phyloP scores from a whole-genome alignment of 257 asterid species.

The Lantana camara region DNA sequence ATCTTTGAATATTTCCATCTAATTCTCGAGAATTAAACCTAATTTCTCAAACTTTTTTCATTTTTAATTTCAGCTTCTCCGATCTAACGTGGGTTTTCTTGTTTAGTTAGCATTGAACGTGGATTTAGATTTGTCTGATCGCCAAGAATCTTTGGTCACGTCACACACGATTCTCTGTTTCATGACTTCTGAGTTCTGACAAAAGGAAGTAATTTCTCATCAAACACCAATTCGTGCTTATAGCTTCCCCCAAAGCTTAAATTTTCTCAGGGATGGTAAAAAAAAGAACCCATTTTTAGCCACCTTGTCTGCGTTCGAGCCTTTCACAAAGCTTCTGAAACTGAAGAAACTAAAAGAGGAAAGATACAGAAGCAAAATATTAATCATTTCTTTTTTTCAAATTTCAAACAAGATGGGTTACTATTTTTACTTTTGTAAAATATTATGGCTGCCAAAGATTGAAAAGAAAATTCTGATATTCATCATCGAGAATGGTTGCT shows the following conservation, averaged over 20 bases:
- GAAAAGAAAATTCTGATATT: neutral
- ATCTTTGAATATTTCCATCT: neutral
- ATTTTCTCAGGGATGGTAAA: conserved; percentile 11
- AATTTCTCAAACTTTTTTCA: neutral
- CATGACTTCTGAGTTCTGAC: conserved; percentile 48
- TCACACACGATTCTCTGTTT: conserved; percentile 67
- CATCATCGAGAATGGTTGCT: conserved; percentile 31
- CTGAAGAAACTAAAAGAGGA: conserved; percentile 42
- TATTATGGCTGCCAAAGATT: no score
- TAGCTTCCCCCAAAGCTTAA: neutral
- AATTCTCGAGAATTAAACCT: neutral
- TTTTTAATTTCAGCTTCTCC: conserved; percentile 1
- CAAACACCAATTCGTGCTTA: neutral
- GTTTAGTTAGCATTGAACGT: conserved; percentile 28
- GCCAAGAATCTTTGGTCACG: conserved; percentile 75
- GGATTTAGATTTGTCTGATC: conserved; percentile 36
- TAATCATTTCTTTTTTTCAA: neutral
- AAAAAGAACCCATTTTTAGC: conserved; percentile 12
- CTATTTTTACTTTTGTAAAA: no score
- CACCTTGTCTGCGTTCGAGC: conserved; percentile 24
- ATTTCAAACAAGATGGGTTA: no score
- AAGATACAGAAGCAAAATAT: conserved; percentile 34
- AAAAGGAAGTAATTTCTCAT: conserved; percentile 32
- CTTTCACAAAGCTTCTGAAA: conserved; percentile 46
- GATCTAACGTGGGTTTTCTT: conserved; percentile 24